Evolutionary conservation across 1,284 basidiomycete genomes (phyloP).

Genomic region (Serendipita sp.): DNA sequence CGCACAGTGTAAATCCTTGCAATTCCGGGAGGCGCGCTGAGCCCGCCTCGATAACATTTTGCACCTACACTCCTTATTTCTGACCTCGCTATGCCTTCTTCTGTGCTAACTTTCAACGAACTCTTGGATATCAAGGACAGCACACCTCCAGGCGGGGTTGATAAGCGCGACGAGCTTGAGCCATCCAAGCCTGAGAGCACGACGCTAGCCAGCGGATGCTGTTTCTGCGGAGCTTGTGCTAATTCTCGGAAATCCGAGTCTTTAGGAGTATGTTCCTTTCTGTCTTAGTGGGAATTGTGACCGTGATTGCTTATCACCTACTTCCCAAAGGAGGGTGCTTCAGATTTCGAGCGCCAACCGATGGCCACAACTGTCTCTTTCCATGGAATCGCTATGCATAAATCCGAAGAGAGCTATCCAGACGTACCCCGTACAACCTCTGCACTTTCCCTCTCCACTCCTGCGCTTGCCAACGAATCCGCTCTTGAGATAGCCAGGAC

Average conservation of each 20-base stretch:
- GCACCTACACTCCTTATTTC: neutral
- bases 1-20: no score
- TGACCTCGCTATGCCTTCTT: neutral
- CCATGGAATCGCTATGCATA: neutral
- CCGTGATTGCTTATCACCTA: neutral
- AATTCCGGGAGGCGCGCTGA: no score
- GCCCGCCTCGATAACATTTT: neutral
- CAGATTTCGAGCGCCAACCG: neutral
- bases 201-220: neutral
- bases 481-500: neutral
- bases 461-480: neutral
- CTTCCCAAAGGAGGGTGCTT: neutral
- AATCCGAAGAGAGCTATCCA: slow-evolving; percentile 2
- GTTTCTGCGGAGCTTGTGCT: neutral
- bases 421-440: neutral
- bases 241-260: neutral
- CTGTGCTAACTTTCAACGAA: neutral
- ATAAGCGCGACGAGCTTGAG: neutral
- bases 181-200: neutral
- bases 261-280: neutral
- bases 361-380: neutral
- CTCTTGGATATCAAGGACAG: neutral
- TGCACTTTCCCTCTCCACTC: neutral
- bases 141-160: neutral
- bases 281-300: neutral